phyloP scores from a whole-genome alignment of 768 basidiomycete species.

The Phylloporus sp. region DNA sequence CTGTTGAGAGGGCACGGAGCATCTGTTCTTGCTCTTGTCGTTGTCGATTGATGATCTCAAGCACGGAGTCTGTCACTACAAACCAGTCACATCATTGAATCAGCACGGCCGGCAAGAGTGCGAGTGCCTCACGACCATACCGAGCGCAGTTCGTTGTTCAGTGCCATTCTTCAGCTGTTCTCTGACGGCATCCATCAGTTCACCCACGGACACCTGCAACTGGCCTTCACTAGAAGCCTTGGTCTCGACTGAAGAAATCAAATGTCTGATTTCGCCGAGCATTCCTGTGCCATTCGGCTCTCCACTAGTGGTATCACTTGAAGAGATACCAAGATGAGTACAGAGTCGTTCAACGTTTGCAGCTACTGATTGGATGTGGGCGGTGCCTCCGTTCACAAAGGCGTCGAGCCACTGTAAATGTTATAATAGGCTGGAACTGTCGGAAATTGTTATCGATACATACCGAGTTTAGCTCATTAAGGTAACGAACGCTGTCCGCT shows the following conservation, averaged over 20 bases:
- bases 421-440: neutral
- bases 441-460: conserved; percentile 17
- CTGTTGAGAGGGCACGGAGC: conserved; percentile 60
- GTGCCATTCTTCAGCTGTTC: conserved; percentile 37
- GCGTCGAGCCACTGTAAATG: conserved; percentile 70
- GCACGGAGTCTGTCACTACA: conserved; percentile 54
- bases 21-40: conserved; percentile 69
- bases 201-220: conserved; percentile 34
- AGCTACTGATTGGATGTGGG: conserved; percentile 63
- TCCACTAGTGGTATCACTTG: conserved; percentile 9
- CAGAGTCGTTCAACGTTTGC: conserved; percentile 59
- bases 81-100: conserved; percentile 7
- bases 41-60: conserved; percentile 63
- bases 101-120: conserved; percentile 7
- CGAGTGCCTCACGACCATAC: conserved; percentile 21
- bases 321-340: conserved; percentile 43
- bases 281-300: conserved; percentile 23
- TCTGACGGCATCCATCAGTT: conserved; percentile 37
- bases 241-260: conserved; percentile 33
- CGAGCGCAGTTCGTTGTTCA: conserved; percentile 40
- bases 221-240: conserved; percentile 30
- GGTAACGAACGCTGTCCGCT: conserved; percentile 69
- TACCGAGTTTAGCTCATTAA: conserved; percentile 73
- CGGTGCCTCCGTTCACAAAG: conserved; percentile 74
- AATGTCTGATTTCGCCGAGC: conserved; percentile 33